phyloP scores from a whole-genome alignment of 2,329 filamentous ascomycete genomes.

The Ceratocystis variospora region DNA sequence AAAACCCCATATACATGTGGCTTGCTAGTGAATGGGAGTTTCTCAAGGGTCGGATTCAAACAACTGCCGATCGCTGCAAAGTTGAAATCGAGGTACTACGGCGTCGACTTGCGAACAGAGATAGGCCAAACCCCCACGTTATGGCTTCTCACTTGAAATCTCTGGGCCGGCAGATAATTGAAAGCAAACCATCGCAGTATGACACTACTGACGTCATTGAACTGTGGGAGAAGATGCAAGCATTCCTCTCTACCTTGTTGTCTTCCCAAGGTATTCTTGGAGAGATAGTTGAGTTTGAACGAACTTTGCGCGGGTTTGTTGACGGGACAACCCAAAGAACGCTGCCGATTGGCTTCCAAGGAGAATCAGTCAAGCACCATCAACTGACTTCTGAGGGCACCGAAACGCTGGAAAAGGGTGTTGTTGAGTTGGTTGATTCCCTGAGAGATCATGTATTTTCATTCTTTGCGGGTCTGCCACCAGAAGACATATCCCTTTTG shows the following conservation, averaged over 20 bases:
- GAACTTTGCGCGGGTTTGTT: constrained; percentile 79
- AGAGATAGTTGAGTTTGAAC: constrained; percentile 88
- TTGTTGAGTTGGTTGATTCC: constrained; percentile 68
- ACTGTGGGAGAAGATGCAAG: constrained; percentile 79
- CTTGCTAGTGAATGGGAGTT: constrained; percentile 79
- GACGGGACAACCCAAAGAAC: constrained; percentile 68
- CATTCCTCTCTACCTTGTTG: constrained; percentile 59
- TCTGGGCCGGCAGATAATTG: constrained; percentile 52
- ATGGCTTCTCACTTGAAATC: constrained; percentile 65
- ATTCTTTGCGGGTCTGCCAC: constrained; percentile 78
- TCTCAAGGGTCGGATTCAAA: constrained; percentile 70
- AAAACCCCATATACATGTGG: constrained; percentile 96
- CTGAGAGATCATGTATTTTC: constrained; percentile 65
- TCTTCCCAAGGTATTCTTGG: constrained; percentile 70
- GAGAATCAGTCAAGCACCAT: constrained; percentile 69
- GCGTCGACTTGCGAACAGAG: constrained; percentile 59
- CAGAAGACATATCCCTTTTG: constrained; percentile 78
- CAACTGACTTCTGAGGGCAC: constrained; percentile 59
- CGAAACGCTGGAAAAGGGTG: constrained; percentile 58
- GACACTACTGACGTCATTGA: constrained; percentile 73
- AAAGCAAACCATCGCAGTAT: constrained; percentile 48
- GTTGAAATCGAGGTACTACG: constrained; percentile 87
- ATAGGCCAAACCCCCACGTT: constrained; percentile 54
- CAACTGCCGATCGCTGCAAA: constrained; percentile 69
- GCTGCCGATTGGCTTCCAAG: constrained; percentile 68